These are phyloP conservation scores for Lanmaoa pseudosensibilis DNA, from an alignment of 768 basidiomycete genomes.

Conservation along the genomic window DNA sequence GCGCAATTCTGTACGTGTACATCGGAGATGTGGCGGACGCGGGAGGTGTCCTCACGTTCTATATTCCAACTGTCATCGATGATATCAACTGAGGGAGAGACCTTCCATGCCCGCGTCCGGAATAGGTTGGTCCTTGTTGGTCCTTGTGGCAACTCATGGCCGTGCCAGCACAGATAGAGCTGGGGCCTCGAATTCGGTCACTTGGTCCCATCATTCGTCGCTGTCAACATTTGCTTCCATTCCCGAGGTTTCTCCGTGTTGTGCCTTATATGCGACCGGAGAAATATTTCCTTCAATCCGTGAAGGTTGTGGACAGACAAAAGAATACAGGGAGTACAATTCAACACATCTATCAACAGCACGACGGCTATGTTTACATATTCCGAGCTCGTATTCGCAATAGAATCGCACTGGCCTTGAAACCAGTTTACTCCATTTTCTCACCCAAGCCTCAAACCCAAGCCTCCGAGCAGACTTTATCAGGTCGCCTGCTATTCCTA, in stretches of 20 bases:
- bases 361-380: slow-evolving; percentile 11
- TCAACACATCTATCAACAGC: slow-evolving; percentile 7
- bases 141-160: background rate
- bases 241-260: no score
- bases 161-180: background rate
- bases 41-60: slow-evolving; percentile 85
- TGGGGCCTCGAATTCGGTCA: background rate
- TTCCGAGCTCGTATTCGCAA: background rate
- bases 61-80: slow-evolving; percentile 76
- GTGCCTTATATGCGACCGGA: background rate
- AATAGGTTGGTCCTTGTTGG: background rate
- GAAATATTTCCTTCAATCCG: background rate
- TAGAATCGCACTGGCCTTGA: background rate
- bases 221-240: background rate
- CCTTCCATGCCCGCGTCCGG: background rate
- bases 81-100: slow-evolving; percentile 38
- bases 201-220: background rate
- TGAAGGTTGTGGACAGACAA: background rate
- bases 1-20: slow-evolving; percentile 86
- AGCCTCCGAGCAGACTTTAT: slow-evolving; percentile 67
- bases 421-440: background rate
- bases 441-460: slow-evolving; percentile 32
- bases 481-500: slow-evolving; percentile 74
- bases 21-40: slow-evolving; percentile 77
- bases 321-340: slow-evolving; percentile 4